These are phyloP conservation scores for Diaporthe ilicicola DNA, from an alignment of 2,329 filamentous ascomycete species.

Conservation along the genomic window DNA sequence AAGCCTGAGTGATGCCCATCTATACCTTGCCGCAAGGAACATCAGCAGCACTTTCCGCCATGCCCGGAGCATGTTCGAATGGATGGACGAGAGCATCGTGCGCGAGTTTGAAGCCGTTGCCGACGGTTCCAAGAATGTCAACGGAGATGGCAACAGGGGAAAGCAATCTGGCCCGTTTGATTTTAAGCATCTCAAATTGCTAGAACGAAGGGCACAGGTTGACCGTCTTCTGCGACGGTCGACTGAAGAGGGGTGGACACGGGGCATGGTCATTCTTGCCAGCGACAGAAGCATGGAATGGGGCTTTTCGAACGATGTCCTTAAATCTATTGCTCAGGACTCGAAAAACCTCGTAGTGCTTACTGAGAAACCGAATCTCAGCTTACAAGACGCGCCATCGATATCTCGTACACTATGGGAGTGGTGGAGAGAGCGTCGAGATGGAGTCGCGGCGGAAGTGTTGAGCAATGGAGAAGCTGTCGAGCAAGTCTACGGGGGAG, in stretches of 20 bases:
- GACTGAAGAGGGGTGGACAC: slow-evolving; percentile 50
- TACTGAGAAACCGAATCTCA: slow-evolving; percentile 73
- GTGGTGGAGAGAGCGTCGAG: slow-evolving; percentile 75
- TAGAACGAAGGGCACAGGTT: slow-evolving; percentile 85
- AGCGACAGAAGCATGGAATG: slow-evolving; percentile 92
- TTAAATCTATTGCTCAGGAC: slow-evolving; percentile 78
- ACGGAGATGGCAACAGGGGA: slow-evolving; percentile 55
- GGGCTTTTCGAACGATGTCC: slow-evolving; percentile 88
- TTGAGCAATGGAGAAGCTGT: slow-evolving; percentile 63
- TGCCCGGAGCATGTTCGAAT: slow-evolving; percentile 94
- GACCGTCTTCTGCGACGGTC: slow-evolving; percentile 69
- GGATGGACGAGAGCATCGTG: slow-evolving; percentile 97
- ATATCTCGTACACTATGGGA: slow-evolving; percentile 82
- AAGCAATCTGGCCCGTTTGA: slow-evolving; percentile 81
- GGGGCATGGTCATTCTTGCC: slow-evolving; percentile 82
- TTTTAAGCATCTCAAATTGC: slow-evolving; percentile 82
- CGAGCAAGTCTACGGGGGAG: slow-evolving; percentile 73
- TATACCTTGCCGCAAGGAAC: slow-evolving; percentile 88
- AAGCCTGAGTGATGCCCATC: slow-evolving; percentile 60
- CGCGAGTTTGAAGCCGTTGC: slow-evolving; percentile 85
- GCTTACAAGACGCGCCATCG: slow-evolving; percentile 57
- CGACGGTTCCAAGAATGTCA: slow-evolving; percentile 56
- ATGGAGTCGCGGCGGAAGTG: slow-evolving; percentile 69
- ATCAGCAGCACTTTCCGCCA: slow-evolving; percentile 90
- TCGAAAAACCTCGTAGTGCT: slow-evolving; percentile 85